Percentiles rank a stretch among this genome's conserved stretches.
phyloP scores from a whole-genome alignment of 2,329 filamentous ascomycete genomes.

The Rosellinia necatrix region DNA sequence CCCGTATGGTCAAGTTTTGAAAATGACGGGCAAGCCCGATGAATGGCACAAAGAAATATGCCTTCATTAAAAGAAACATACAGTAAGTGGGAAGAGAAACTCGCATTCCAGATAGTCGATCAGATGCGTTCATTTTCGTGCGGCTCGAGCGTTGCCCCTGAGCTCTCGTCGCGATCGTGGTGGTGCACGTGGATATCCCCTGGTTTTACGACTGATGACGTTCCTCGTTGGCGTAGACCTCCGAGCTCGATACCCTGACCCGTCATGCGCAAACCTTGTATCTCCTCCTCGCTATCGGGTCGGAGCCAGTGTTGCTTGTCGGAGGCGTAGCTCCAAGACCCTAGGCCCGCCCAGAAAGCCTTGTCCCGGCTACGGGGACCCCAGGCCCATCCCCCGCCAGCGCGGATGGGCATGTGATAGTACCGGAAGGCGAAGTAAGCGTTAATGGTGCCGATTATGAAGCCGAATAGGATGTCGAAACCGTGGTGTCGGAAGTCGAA shows the following conservation, averaged over 20 bases:
- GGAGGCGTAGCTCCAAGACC: slow-evolving; percentile 60
- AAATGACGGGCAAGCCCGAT: background rate
- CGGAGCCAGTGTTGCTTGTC: slow-evolving; percentile 44
- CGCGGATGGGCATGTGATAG: slow-evolving; percentile 80
- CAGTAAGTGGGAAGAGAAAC: background rate
- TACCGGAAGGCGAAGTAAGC: slow-evolving; percentile 79
- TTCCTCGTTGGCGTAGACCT: slow-evolving; percentile 30
- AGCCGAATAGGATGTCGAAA: slow-evolving; percentile 91
- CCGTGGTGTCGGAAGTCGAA: slow-evolving; percentile 88
- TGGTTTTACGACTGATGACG: slow-evolving; percentile 22
- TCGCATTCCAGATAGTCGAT: background rate
- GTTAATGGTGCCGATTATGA: slow-evolving; percentile 72
- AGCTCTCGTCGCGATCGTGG: slow-evolving; percentile 15
- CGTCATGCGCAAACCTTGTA: slow-evolving; percentile 8
- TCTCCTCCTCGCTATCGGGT: slow-evolving; percentile 29
- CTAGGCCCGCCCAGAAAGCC: slow-evolving; percentile 79
- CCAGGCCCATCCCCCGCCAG: slow-evolving; percentile 90
- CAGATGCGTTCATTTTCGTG: slow-evolving; percentile 10
- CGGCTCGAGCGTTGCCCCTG: slow-evolving; percentile 17
- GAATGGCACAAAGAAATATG: background rate
- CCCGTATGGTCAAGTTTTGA: background rate
- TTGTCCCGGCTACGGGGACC: slow-evolving; percentile 73
- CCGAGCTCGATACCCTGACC: slow-evolving; percentile 39
- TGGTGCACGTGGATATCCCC: slow-evolving; percentile 8
- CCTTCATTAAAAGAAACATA: background rate